phyloP scores from a whole-genome alignment of 2,329 filamentous ascomycete species.

The Epichloe brachyelytri region DNA sequence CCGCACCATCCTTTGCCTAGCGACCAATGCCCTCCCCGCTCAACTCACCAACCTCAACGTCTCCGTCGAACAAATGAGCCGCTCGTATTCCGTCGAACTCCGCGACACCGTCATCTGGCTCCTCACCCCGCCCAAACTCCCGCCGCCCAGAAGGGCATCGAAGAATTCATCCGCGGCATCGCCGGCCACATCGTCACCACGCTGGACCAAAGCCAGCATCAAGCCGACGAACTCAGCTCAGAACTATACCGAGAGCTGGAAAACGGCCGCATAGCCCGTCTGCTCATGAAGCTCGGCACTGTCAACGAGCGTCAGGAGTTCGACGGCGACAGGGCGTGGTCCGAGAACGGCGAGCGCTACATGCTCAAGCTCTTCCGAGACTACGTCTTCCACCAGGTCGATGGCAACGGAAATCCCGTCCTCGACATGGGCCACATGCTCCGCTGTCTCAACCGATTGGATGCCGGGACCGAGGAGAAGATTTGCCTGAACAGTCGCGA shows the following conservation, averaged over 20 bases:
- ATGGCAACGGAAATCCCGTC: constrained; percentile 68
- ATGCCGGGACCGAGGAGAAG: constrained; percentile 78
- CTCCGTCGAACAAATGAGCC: constrained; percentile 62
- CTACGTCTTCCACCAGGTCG: constrained; percentile 94
- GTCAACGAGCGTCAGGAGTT: constrained; percentile 86
- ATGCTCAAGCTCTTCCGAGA: constrained; percentile 91
- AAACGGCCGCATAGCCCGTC: constrained; percentile 71
- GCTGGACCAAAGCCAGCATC: constrained; percentile 68
- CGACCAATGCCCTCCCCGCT: constrained; percentile 48
- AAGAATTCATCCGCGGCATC: constrained; percentile 67
- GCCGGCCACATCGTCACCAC: constrained; percentile 61
- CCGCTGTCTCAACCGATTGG: constrained; percentile 77
- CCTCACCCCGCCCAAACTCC: constrained; percentile 46
- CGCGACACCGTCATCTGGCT: constrained; percentile 75
- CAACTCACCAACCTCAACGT: constrained; percentile 50
- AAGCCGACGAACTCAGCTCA: constrained; percentile 59
- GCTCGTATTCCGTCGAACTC: constrained; percentile 65
- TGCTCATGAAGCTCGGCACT: constrained; percentile 69
- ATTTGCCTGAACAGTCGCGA: constrained; percentile 79
- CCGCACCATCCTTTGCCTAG: constrained; percentile 69
- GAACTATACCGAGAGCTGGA: constrained; percentile 73
- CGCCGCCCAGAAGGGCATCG: constrained; percentile 53
- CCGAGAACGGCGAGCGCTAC: constrained; percentile 85
- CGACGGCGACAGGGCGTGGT: constrained; percentile 67
- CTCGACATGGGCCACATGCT: constrained; percentile 82